phyloP scores from a whole-genome alignment of 139 green algal genomes.

The Chlorella sp. region DNA sequence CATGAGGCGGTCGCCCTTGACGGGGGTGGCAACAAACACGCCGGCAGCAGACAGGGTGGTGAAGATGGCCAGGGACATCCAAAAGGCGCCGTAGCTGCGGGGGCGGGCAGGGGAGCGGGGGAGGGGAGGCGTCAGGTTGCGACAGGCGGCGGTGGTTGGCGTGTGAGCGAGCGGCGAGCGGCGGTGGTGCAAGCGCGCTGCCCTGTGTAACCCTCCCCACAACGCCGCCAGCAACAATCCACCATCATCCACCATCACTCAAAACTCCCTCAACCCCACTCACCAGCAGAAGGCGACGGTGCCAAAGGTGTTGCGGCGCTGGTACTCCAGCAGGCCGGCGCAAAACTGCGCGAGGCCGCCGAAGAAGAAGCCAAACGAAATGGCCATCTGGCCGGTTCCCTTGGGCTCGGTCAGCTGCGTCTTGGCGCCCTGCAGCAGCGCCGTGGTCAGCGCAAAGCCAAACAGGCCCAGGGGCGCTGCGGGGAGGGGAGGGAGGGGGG shows the following conservation, averaged over 20 bases:
- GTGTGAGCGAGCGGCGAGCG: too few species aligned
- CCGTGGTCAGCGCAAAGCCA: constrained; percentile 35
- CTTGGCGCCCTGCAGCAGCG: neutral
- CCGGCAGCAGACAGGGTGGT: neutral
- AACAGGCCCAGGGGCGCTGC: constrained; percentile 44
- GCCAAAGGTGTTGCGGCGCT: constrained; percentile 71
- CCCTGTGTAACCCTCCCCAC: too few species aligned
- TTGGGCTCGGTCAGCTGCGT: neutral
- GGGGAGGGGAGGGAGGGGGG: neutral
- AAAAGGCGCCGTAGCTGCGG: constrained; percentile 56
- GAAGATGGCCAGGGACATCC: constrained; percentile 30
- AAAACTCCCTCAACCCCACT: neutral
- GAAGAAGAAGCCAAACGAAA: constrained; percentile 66
- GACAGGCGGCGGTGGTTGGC: neutral
- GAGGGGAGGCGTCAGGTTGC: neutral
- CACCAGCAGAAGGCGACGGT: constrained; percentile 62
- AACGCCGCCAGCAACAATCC: too few species aligned
- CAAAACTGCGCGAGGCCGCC: constrained; percentile 72
- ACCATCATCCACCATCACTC: too few species aligned
- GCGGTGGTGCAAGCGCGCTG: too few species aligned
- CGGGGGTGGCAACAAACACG: neutral
- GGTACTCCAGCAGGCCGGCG: constrained; percentile 71
- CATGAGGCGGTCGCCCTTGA: neutral
- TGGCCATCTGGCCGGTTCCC: neutral
- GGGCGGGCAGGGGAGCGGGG: neutral